Evolutionary conservation across 2,329 filamentous ascomycete species (phyloP).

Genomic region (Triangularia verruculosa): DNA sequence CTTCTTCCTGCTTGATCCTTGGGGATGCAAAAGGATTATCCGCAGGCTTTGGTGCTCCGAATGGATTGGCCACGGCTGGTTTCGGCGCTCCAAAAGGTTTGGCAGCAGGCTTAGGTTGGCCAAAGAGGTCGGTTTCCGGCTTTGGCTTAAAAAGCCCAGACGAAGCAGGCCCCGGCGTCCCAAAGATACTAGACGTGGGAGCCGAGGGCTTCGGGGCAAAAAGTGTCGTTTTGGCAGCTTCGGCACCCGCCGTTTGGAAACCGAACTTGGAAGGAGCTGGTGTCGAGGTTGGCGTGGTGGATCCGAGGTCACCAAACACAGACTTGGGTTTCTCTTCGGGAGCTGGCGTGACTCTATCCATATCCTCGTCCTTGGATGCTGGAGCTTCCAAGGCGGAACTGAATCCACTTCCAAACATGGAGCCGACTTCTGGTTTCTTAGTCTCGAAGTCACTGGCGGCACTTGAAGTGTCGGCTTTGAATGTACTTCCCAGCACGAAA

Average conservation of each 20-base stretch:
- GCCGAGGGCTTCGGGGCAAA: constrained; percentile 25
- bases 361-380: constrained; percentile 49
- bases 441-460: constrained; percentile 58
- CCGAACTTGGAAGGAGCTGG: constrained; percentile 49
- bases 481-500: constrained; percentile 67
- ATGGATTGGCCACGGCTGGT: neutral
- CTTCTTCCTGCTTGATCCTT: constrained; percentile 38
- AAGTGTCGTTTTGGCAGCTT: constrained; percentile 30
- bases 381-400: constrained; percentile 50
- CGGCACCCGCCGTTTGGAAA: constrained; percentile 35
- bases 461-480: constrained; percentile 60
- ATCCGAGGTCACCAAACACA: constrained; percentile 34
- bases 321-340: constrained; percentile 38
- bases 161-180: constrained; percentile 14
- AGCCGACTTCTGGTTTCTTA: constrained; percentile 39
- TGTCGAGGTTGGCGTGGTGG: constrained; percentile 51
- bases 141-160: constrained; percentile 13
- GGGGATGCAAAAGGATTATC: constrained; percentile 25
- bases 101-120: constrained; percentile 14
- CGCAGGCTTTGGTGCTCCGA: constrained; percentile 6
- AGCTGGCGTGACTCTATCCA: constrained; percentile 40
- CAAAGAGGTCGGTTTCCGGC: constrained; percentile 19
- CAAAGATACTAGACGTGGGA: constrained; percentile 28
- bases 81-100: constrained; percentile 26
- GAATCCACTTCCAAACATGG: constrained; percentile 62